Base-by-base conservation (phyloP, 345 rosid species). In the Citrus inodora region DNA sequence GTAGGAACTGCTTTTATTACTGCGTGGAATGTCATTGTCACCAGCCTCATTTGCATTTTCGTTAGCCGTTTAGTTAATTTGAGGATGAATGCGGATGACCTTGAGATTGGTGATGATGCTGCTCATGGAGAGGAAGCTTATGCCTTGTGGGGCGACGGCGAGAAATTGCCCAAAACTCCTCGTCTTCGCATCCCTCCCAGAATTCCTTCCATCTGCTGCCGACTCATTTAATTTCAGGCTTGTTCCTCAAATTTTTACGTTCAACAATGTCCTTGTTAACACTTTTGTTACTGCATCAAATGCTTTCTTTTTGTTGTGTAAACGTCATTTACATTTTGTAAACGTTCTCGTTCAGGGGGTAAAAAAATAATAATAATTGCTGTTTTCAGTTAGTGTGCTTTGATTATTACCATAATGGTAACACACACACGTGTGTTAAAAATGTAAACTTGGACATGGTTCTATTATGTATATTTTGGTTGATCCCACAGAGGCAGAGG, bases 81-180 rank as follows among this genome's bases (percentile, higher is more conserved):
- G 61, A 86, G 92, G 81, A 87, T 88, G 90, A 60, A 76, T 10
- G 91, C 88, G 9, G 90, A 89, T n/a, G 89, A 81, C 64, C 90
- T 88, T 5, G 90, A 88, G 80, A 81, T 88, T 3, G 93, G 93
- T 33, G 95, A 91, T n/a, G 88, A 87, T 61, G 92, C 92, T 0
- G 88, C 84, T 56, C 90, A 91, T 6, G 89, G 93, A 5, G 90
- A 91, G 83, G 91, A 91, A 76, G 95, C 92, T 5, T 85, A 86
- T 30, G 90, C 87, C 0, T 73, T 87, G 17, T 86, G 89, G 90
- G 92, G 90, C 24, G 88, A 87, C 10, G 87, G 89, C 5, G 90
- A 87, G 66, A 76, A 74, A 8, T 38, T 81, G 82, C 80, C 80
- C 2, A 63, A 62, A 48, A 58, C 80, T 17, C 72, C 10, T 16